phyloP scores from a whole-genome alignment of 2,329 filamentous ascomycete species.

The Fonsecaea monophora region DNA sequence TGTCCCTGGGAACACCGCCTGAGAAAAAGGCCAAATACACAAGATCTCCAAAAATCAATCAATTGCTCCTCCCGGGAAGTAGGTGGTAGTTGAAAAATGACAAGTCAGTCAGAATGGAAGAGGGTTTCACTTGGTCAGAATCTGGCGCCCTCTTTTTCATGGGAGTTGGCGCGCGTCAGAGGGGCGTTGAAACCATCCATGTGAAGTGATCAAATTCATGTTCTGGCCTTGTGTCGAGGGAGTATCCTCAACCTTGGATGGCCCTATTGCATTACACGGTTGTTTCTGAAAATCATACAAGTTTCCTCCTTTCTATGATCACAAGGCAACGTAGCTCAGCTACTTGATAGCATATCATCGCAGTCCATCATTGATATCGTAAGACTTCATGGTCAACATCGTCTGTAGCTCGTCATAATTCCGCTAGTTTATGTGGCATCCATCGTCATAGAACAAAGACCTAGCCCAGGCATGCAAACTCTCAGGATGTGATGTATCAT shows the following conservation, averaged over 20 bases:
- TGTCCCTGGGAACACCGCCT: no score
- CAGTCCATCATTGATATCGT: neutral
- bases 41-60: no score
- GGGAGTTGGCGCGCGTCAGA: no score
- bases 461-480: neutral
- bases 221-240: neutral
- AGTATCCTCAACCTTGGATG: neutral
- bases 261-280: neutral
- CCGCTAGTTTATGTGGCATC: neutral
- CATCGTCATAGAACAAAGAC: neutral
- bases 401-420: neutral
- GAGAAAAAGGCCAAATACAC: no score
- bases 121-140: no score
- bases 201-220: neutral
- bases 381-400: neutral
- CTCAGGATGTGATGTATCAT: neutral
- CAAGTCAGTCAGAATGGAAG: no score
- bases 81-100: no score
- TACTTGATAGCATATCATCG: neutral
- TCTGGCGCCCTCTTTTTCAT: no score
- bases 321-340: neutral
- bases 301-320: neutral
- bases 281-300: neutral
- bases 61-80: no score
- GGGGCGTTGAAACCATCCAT: no score